These are phyloP conservation scores for Avena eriantha DNA, from an alignment of 176 grass and related monocot species.

Conservation along the genomic window DNA sequence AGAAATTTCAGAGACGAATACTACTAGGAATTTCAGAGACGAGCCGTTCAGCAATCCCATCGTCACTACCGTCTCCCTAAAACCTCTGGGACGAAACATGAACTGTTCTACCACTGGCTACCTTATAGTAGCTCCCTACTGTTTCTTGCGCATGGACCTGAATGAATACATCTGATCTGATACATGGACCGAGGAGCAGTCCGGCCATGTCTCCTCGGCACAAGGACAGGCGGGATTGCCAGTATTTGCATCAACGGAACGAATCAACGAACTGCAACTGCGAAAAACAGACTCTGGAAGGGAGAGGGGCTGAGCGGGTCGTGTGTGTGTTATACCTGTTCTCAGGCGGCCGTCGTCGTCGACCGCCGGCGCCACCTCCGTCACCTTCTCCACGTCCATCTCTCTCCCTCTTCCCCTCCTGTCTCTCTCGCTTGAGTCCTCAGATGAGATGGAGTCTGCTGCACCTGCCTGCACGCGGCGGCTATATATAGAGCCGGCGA, in stretches of 20 bases:
- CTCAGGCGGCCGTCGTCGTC: slow-evolving; percentile 79
- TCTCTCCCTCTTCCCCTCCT: slow-evolving; percentile 13
- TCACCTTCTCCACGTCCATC: slow-evolving; percentile 64
- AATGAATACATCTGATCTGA: not conserved
- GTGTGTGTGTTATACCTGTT: slow-evolving; percentile 56
- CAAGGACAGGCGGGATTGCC: not conserved
- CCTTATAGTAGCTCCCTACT: not conserved
- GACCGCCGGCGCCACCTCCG: slow-evolving; percentile 43
- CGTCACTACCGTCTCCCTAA: not conserved
- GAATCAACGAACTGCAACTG: not conserved
- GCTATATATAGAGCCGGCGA: slow-evolving; percentile 42
- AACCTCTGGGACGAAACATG: not conserved
- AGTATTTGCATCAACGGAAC: not conserved
- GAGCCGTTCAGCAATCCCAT: not conserved
- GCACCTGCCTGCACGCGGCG: not conserved
- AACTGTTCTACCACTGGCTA: not conserved
- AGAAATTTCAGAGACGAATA: not conserved
- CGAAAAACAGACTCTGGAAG: not conserved
- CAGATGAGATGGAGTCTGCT: slow-evolving; percentile 11
- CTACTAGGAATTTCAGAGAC: not conserved
- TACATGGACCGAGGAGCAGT: not conserved
- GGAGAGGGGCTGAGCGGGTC: not conserved
- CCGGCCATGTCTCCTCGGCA: not conserved
- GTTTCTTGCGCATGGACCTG: not conserved
- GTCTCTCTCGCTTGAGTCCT: not conserved